Base-by-base conservation (phyloP, 768 basidiomycete genomes). In the Suillus discolor region DNA sequence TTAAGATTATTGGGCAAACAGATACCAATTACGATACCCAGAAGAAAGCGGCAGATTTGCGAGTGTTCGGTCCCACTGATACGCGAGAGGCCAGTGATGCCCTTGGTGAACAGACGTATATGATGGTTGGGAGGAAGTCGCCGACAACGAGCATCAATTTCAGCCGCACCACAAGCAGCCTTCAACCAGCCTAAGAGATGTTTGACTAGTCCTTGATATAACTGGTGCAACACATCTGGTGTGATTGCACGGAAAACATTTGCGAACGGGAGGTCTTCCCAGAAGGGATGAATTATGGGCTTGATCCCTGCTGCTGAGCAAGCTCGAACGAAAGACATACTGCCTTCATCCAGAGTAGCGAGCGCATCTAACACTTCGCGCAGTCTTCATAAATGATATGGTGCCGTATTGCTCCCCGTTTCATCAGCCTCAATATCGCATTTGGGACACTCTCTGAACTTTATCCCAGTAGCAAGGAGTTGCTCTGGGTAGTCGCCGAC, bases 221-320 rank as follows among this genome's bases (percentile, higher is more conserved):
- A 68, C 60, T 80, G 76, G 62, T 81, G 78, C 0, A 80, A 72
- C 20, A 79, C 67, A 62, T 80, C 76, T 0, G 79, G 76, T 12
- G 74, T 77, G 36, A 73, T 68, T 12, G 69, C 44, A 20, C n/a
- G 57, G 63, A 65, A 66, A 34, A 73, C 70, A 38, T 79, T 66
- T 25, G 64, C 62, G 61, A 72, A 75, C 4, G 76, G 77, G 12
- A 79, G 72, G 7, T 71, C 51, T 38, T 72, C 60, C 70, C 70
- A 73, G 63, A 72, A 71, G 4, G 73, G 74, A 65, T 67, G 62
- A 13, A 63, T 61, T 2, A 72, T 39, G 1, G 72, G 70, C 59
- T 70, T 70, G 45, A 72, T 68, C 1, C 66, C 64, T 13, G 53
- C 66, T 2, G 62, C 68, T 0, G 13, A 38, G 51, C 70, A 73